Evolutionary conservation across 2,329 filamentous ascomycete genomes (phyloP).

Genomic region (Colletotrichum zoysiae): DNA sequence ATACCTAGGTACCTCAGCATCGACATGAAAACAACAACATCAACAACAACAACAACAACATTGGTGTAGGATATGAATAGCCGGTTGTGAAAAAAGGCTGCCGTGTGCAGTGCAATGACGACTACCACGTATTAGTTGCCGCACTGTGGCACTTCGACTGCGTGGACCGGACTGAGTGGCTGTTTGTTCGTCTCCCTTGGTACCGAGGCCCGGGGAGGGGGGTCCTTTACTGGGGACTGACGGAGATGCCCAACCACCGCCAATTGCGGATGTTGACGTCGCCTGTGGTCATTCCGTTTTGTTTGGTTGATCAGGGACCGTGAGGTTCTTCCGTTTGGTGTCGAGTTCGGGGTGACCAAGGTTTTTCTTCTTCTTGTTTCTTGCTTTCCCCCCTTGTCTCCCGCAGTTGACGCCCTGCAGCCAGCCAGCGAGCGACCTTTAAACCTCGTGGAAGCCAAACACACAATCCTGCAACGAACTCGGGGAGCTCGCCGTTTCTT

Average conservation of each 20-base stretch:
- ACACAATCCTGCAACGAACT: conserved; percentile 9
- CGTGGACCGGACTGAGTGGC: conserved; percentile 1
- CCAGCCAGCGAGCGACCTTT: not conserved
- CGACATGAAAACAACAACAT: not conserved
- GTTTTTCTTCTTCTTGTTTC: not conserved
- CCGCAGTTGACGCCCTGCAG: conserved; percentile 24
- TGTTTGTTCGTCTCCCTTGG: not conserved
- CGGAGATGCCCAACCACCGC: conserved; percentile 34
- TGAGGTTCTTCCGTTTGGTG: not conserved
- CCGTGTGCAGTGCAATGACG: not conserved
- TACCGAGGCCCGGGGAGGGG: not conserved
- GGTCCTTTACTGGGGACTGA: conserved; percentile 3
- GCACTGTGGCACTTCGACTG: not conserved
- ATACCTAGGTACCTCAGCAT: not conserved
- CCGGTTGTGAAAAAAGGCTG: not conserved
- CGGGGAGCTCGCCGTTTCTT: conserved; percentile 14
- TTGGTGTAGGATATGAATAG: not conserved
- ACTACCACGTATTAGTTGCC: not conserved
- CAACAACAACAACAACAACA: not conserved
- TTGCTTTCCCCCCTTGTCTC: not conserved
- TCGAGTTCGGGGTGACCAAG: not conserved
- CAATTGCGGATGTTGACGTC: conserved; percentile 17
- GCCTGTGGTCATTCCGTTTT: conserved; percentile 12
- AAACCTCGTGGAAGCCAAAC: conserved; percentile 33
- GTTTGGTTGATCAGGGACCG: conserved; percentile 8